Conservation (phyloP, 2,329 filamentous ascomycete genomes). For the Cladosporium sp. region DNA sequence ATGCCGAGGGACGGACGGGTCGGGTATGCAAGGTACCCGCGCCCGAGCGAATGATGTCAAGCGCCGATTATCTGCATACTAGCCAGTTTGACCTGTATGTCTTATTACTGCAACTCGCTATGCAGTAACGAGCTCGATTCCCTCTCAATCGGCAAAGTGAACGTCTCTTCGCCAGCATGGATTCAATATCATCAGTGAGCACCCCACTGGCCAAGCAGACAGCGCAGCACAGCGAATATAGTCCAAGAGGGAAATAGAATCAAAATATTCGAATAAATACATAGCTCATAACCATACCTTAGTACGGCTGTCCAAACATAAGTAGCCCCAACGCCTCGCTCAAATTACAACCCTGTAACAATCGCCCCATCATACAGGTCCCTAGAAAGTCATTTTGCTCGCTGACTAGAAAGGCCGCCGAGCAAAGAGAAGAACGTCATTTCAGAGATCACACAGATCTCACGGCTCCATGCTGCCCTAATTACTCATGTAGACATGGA, state of each 20-base stretch:
- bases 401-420: not conserved
- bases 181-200: no score
- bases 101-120: no score
- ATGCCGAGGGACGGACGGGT: not conserved
- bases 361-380: not conserved
- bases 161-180: no score
- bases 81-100: no score
- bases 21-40: not conserved
- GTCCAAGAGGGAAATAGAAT: not conserved
- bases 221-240: not conserved
- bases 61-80: not conserved
- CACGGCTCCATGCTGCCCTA: constrained; percentile 16
- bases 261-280: not conserved
- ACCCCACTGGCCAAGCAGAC: not conserved
- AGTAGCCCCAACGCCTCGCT: constrained; percentile 8
- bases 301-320: not conserved
- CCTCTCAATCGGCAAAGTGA: no score
- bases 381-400: not conserved
- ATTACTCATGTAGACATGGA: constrained; percentile 34
- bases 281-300: not conserved
- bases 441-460: no score
- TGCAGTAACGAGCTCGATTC: no score
- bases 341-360: not conserved
- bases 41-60: not conserved
- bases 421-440: no score